Evolutionary conservation across 1,284 basidiomycete species (phyloP).

Genomic region (Xerocomus minutiporus): DNA sequence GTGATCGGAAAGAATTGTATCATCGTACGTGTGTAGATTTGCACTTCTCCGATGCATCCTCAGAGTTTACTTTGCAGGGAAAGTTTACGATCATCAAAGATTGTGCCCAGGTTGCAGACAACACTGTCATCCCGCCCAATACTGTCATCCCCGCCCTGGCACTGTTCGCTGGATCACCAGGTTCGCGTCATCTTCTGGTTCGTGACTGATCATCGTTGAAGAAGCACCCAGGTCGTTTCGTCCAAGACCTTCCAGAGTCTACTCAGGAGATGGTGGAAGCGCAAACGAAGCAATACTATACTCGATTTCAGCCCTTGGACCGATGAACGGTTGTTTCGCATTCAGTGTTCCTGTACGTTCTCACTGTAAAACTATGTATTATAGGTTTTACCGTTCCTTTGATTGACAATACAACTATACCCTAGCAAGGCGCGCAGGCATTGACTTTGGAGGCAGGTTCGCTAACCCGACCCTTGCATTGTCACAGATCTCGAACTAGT

Average conservation of each 20-base stretch:
- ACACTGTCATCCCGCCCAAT: slow-evolving; percentile 86
- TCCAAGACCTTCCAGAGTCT: slow-evolving; percentile 86
- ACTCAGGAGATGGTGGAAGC: slow-evolving; percentile 79
- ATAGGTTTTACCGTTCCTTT: background rate
- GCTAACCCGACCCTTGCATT: background rate
- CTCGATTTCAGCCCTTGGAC: slow-evolving; percentile 52
- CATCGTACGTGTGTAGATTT: slow-evolving; percentile 58
- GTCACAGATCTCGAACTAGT: background rate
- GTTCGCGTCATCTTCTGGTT: slow-evolving; percentile 36
- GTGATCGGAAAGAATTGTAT: slow-evolving; percentile 95
- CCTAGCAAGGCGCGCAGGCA: background rate
- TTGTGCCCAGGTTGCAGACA: slow-evolving; percentile 83
- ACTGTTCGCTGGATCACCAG: slow-evolving; percentile 86
- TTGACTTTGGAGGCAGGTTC: too few relatives aligned
- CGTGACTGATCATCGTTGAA: slow-evolving; percentile 7
- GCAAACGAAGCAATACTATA: slow-evolving; percentile 74
- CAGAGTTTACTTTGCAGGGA: slow-evolving; percentile 54
- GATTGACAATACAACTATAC: background rate
- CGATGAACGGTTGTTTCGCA: slow-evolving; percentile 23
- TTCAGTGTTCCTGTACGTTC: background rate
- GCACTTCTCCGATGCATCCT: background rate
- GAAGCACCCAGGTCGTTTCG: slow-evolving; percentile 58
- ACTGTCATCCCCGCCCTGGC: slow-evolving; percentile 89
- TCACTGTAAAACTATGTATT: slow-evolving; percentile 6
- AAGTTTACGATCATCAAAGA: slow-evolving; percentile 98